Evolutionary conservation across 1,284 basidiomycete species (phyloP), one percentile per base, ranked within the genome.

Genomic region (Cerrena zonata): DNA sequence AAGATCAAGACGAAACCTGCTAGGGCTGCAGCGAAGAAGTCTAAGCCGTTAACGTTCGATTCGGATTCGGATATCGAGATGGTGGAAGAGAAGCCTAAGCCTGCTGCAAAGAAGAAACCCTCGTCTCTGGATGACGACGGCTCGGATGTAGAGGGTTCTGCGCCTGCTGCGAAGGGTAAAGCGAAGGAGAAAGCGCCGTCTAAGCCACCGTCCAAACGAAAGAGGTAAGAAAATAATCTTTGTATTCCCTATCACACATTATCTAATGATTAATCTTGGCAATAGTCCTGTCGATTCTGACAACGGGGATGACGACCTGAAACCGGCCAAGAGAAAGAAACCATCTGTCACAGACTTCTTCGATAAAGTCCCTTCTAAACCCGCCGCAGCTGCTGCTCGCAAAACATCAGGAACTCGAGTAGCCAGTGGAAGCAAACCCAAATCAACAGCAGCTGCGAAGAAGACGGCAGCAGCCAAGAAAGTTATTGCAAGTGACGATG

Each of bases 311-410:
- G 77, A 75, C 10, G 72, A 69, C 27, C 54, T 66, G 45, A 78
- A 80, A 59, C 77, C 75, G 11, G 66, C 62, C 4, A 61, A 63
- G 48, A 56, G 57, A 53, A 61, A 63, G 53, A 57, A 54, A 38
- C 71, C 71, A 0, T 65, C 74, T 1, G 71, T 82, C 34, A 76
- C 79, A 1, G 80, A 84, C 59, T 83, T 82, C 68, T 82, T 85
- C 52, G 71, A 71, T 41, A 84, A 86, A 57, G 69, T 71, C 7
- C 67, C 66, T 22, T 65, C 69, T 53, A 56, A 60, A 60, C 39
- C 70, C 24, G 61, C 61, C 2, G 22, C 59, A 41, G 59, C 68
- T 4, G 57, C 63, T 34, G 56, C 64, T 26, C 69, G 75, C 44
- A 83, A 80, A 57, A 67, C 77, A n/a, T 78, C 81, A 24, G 76